phyloP scores from a whole-genome alignment of 495 filamentous ascomycete species.

The Penicillium taxi region DNA sequence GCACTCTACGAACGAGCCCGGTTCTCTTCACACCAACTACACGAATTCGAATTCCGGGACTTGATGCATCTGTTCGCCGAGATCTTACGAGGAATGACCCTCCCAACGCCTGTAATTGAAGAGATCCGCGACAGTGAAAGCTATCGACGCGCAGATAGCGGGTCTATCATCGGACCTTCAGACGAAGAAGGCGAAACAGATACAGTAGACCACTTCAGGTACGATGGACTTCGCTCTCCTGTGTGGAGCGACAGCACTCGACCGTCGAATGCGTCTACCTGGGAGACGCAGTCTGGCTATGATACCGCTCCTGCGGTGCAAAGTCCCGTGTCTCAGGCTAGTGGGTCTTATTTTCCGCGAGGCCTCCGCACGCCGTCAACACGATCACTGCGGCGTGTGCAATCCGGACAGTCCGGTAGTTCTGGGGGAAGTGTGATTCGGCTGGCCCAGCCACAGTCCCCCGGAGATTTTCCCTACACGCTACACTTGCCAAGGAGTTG shows the following conservation, averaged over 20 bases:
- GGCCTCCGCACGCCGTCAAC: constrained; percentile 28
- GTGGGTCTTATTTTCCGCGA: constrained; percentile 5
- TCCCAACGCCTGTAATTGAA: constrained; percentile 44
- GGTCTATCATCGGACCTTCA: constrained; percentile 37
- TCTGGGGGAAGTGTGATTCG: constrained; percentile 42
- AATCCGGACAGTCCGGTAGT: constrained; percentile 30
- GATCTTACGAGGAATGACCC: constrained; percentile 65
- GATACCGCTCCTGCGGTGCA: constrained; percentile 24
- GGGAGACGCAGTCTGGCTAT: constrained; percentile 25
- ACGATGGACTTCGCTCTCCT: constrained; percentile 12
- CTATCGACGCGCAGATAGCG: constrained; percentile 22
- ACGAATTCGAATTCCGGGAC: constrained; percentile 63
- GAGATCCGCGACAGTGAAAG: constrained; percentile 28
- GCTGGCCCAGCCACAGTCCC: constrained; percentile 28
- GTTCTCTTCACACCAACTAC: constrained; percentile 56
- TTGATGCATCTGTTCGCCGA: constrained; percentile 87
- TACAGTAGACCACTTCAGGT: constrained; percentile 23
- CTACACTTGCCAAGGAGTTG: too few species aligned
- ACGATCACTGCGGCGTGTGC: constrained; percentile 28
- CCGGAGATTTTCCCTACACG: constrained; percentile 40
- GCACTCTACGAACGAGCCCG: constrained; percentile 72
- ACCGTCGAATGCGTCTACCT: constrained; percentile 25
- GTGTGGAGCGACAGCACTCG: constrained; percentile 27
- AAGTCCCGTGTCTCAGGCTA: constrained; percentile 10
- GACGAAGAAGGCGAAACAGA: constrained; percentile 44